Evolutionary conservation across 345 rosid species (phyloP).

Genomic region (Populus davidiana): DNA sequence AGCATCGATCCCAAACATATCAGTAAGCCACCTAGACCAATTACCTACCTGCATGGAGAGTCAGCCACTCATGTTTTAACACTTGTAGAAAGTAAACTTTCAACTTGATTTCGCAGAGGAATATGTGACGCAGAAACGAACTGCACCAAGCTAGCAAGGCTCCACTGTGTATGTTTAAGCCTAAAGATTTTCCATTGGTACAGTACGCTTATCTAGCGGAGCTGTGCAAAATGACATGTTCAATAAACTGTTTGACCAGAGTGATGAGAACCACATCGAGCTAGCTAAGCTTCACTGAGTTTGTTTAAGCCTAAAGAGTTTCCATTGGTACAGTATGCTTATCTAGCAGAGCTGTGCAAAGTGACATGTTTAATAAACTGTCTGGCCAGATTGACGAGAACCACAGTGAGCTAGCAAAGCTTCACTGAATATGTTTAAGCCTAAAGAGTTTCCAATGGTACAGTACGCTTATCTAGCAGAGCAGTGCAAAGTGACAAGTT

Average conservation of each 20-base stretch:
- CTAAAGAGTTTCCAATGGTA: not conserved
- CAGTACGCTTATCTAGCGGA: not conserved
- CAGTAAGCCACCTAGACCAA: constrained; percentile 85
- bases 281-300: not conserved
- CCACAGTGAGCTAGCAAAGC: not conserved
- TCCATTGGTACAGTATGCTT: not conserved
- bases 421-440: not conserved
- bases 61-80: not conserved
- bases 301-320: not conserved
- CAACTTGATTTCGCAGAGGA: not conserved
- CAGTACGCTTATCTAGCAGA: not conserved
- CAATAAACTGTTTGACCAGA: not conserved
- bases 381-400: not conserved
- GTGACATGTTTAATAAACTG: not conserved
- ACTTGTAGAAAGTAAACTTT: not conserved
- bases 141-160: not conserved
- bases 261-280: not conserved
- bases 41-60: constrained; percentile 66
- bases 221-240: not conserved
- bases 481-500: not conserved
- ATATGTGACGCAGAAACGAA: not conserved
- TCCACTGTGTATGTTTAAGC: not conserved
- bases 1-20: constrained; percentile 61
- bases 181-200: not conserved
- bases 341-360: not conserved